Evolutionary conservation across 768 basidiomycete genomes (phyloP).

Genomic region (Dentipellis sp.): DNA sequence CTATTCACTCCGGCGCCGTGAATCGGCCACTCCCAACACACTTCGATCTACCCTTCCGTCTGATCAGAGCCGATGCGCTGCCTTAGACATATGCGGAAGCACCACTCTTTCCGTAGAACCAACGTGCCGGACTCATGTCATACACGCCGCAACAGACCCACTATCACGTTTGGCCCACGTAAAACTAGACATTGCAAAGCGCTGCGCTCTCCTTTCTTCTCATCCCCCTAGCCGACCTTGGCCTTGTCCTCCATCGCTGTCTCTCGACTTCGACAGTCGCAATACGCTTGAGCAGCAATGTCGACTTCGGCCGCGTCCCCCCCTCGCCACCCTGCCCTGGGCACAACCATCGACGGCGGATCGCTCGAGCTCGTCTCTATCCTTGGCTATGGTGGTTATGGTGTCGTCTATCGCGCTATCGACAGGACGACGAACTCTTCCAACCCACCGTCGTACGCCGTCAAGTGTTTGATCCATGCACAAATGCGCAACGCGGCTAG

Average conservation of each 20-base stretch:
- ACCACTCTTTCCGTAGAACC: neutral
- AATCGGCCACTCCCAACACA: neutral
- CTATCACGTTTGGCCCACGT: slow-evolving; percentile 22
- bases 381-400: slow-evolving; percentile 91
- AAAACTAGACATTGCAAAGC: slow-evolving; percentile 17
- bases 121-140: slow-evolving; percentile 25
- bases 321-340: slow-evolving; percentile 41
- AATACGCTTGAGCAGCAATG: slow-evolving; percentile 12
- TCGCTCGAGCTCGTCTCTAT: slow-evolving; percentile 77
- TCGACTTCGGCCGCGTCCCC: slow-evolving; percentile 21
- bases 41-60: neutral
- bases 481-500: slow-evolving; percentile 38
- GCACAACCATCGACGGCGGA: slow-evolving; percentile 76
- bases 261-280: slow-evolving; percentile 8
- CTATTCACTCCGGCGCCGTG: no score
- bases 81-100: slow-evolving; percentile 5
- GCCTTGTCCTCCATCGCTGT: slow-evolving; percentile 10
- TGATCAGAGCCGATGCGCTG: slow-evolving; percentile 13
- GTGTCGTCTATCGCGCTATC: slow-evolving; percentile 87
- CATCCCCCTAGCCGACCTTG: slow-evolving; percentile 17
- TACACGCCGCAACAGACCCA: slow-evolving; percentile 23
- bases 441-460: slow-evolving; percentile 61
- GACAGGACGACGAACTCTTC: slow-evolving; percentile 32
- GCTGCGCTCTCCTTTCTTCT: slow-evolving; percentile 20
- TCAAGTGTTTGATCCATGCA: slow-evolving; percentile 78